Conservation (phyloP, 306 rosid genomes). For the Rubus idaeus region DNA sequence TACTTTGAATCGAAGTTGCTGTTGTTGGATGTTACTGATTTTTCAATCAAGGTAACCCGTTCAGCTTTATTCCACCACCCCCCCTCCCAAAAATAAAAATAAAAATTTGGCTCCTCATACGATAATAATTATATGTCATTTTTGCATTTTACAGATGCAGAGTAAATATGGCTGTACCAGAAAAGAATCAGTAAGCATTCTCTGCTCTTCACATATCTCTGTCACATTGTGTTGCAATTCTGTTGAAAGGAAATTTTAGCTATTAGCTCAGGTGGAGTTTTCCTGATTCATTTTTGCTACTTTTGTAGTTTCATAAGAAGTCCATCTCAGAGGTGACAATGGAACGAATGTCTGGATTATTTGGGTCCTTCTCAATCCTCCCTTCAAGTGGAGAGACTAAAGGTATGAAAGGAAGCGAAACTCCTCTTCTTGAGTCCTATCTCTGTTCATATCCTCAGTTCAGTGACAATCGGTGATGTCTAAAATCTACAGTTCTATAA, state of each 20-base stretch:
- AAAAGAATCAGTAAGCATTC: conserved; percentile 62
- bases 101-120: conserved; percentile 13
- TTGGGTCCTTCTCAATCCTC: conserved; percentile 64
- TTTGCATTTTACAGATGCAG: conserved; percentile 66
- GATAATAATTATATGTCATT: conserved; percentile 22
- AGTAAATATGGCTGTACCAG: conserved; percentile 71
- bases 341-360: conserved; percentile 59
- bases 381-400: conserved; percentile 54
- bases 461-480: not conserved
- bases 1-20: conserved; percentile 71
- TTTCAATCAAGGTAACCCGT: conserved; percentile 70
- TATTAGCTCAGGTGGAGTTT: conserved; percentile 18
- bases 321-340: conserved; percentile 74
- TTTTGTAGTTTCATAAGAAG: conserved; percentile 56
- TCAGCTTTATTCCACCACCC: not conserved
- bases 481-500: not conserved
- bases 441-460: conserved; percentile 1
- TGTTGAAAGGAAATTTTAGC: not conserved
- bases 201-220: conserved; percentile 9
- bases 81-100: not conserved
- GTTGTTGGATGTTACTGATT: conserved; percentile 65
- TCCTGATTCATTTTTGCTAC: conserved; percentile 34
- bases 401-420: conserved; percentile 47
- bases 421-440: not conserved
- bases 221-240: not conserved